A percentile compares a stretch with the other conserved stretches of the same genome.
Evolutionary conservation across 768 basidiomycete species (phyloP).

Genomic region (Lentinula aciculospora): DNA sequence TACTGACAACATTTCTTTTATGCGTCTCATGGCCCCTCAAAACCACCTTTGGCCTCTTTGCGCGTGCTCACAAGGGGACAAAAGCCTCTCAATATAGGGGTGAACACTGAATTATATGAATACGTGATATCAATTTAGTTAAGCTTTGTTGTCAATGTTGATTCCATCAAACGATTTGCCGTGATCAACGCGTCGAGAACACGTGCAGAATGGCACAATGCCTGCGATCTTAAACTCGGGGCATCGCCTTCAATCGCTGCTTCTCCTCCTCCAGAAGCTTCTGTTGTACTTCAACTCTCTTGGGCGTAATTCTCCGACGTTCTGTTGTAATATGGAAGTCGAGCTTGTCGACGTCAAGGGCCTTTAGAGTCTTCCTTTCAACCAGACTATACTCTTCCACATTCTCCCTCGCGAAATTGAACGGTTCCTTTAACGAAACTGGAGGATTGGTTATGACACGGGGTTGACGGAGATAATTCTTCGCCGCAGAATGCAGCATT

Average conservation of each 20-base stretch:
- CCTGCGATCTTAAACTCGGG: no score
- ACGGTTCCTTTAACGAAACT: constrained; percentile 48
- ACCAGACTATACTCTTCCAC: constrained; percentile 49
- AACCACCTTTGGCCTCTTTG: background rate
- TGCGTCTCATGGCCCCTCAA: no score
- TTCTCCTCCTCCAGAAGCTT: constrained; percentile 47
- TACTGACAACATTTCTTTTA: no score
- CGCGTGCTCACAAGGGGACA: background rate
- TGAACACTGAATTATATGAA: background rate
- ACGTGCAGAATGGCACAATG: background rate
- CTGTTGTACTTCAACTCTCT: constrained; percentile 34
- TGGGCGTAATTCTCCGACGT: constrained; percentile 40
- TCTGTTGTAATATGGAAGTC: constrained; percentile 43
- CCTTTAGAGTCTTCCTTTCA: constrained; percentile 52
- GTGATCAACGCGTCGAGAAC: background rate
- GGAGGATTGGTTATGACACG: constrained; percentile 66
- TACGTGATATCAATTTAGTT: background rate
- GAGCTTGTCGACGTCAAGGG: constrained; percentile 40
- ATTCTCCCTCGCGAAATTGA: constrained; percentile 41
- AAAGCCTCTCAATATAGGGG: background rate
- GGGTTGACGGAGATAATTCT: constrained; percentile 49
- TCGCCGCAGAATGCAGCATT: constrained; percentile 61
- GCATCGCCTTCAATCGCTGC: constrained; percentile 28
- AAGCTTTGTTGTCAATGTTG: background rate
- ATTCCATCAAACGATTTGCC: background rate